Base-by-base conservation (phyloP, 2,329 filamentous ascomycete genomes). In the Ceratocystis cacaofunesta region DNA sequence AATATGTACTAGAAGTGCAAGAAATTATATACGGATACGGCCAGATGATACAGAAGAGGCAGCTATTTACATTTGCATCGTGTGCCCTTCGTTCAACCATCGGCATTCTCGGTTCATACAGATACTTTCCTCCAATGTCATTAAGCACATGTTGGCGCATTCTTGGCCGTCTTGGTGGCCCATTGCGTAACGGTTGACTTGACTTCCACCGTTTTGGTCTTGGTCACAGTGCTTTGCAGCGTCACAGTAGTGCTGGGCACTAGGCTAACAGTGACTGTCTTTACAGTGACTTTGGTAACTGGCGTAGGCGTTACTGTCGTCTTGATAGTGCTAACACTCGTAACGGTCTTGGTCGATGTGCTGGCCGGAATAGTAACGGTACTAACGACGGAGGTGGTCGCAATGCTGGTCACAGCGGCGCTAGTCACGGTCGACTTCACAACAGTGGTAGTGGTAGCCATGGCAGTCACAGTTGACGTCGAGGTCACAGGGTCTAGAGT, bases 161-260 rank as follows among this genome's bases (percentile, higher is more conserved):
- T 62, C 41, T 62, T 62, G 22, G 61, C 61, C 10, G 61, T 62
- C 61, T 62, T 62, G 43, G 61, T 62, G 4, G 25, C 61, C 41
- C 22, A 32, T 25, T 32, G 15, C 41, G 61, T 62, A 12, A 25
- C 3, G 12, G 61, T 62, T 10, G 22, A 28, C 17, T 28, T 44
- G 41, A 19, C 25, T 44, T 62, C 44, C 6, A 28, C 61, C 41
- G 61, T 62, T 25, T 30, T 30, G 12, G 61, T 62, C 43, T 62
- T 62, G 12, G 61, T 62, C 43, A 62, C 61, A 15, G 61, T 62
- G 61, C 61, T 62, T 44, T 62, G 43, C 4, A 50, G 22, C 8
- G 61, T 62, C 61, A 32, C 61, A 12, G 61, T 62, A 4, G 41
- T 44, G 22, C 15, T 28, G 22, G 61, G 61, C 3, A 30, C 44